A percentile compares a stretch with the other conserved stretches of the same genome.
Evolutionary conservation across 345 rosid genomes (phyloP).

Genomic region (Brassica carinata): DNA sequence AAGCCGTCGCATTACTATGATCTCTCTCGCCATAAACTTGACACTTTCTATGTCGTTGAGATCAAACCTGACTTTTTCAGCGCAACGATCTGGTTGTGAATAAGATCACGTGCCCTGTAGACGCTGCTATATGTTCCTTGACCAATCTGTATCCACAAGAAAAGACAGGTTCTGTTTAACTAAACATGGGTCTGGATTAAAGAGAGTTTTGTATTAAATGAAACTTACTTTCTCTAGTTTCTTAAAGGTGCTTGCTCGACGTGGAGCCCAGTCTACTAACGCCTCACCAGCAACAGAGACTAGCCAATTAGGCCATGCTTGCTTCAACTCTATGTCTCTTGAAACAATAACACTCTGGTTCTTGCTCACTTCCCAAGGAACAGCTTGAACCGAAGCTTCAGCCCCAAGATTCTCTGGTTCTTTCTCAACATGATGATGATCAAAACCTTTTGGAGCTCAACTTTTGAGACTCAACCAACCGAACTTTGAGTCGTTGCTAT

Average conservation of each 20-base stretch:
- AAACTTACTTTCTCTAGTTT: slow-evolving; percentile 73
- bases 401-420: slow-evolving; percentile 10
- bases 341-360: slow-evolving; percentile 17
- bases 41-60: slow-evolving; percentile 76
- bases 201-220: neutral
- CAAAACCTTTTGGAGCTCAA: slow-evolving; percentile 30
- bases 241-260: slow-evolving; percentile 75
- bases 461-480: slow-evolving; percentile 50
- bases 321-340: slow-evolving; percentile 57
- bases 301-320: slow-evolving; percentile 94
- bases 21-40: slow-evolving; percentile 93
- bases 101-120: slow-evolving; percentile 77
- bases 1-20: slow-evolving; percentile 68
- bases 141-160: slow-evolving; percentile 73
- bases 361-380: slow-evolving; percentile 25
- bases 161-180: neutral
- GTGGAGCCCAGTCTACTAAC: slow-evolving; percentile 84
- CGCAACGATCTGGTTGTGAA: slow-evolving; percentile 74
- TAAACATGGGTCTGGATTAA: neutral
- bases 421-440: slow-evolving; percentile 56
- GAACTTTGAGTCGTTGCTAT: slow-evolving; percentile 53
- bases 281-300: slow-evolving; percentile 80
- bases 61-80: slow-evolving; percentile 83
- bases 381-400: neutral
- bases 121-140: slow-evolving; percentile 96